Evolutionary conservation across 2,329 filamentous ascomycete species (phyloP), one percentile per base, ranked within the genome.

Genomic region (Pestalotiopsis sp.): DNA sequence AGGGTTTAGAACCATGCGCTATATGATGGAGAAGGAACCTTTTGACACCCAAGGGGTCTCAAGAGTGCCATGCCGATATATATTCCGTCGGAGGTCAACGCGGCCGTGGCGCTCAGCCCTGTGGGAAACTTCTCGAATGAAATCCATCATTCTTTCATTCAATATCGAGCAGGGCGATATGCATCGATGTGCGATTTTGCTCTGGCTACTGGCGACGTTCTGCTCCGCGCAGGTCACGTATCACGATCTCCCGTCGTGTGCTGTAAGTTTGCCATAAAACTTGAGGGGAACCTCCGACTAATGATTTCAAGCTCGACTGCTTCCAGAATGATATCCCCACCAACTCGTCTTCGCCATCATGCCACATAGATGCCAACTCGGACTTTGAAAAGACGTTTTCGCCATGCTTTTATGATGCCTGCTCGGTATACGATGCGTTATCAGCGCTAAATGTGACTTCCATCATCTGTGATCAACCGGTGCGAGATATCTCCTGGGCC

Each of bases 191-290:
- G n/a, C n/a, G 45, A 23, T 52, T 52, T n/a, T 52, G 45, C 45
- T 52, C 45, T 49, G 14, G 20, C 20, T 59, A 59, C 27, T 20
- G 20, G 27, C 57, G 14, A 7, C 57, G 14, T 11, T 36, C 11
- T 13, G 23, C 57, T 5, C 27, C 14, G 57, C 59, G 11, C 59
- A 64, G 20, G 61, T 52, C 41, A 64, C 61, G 11, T 45, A 36
- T 45, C n/a, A 64, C 12, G 61, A 64, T 49, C 36, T 64, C n/a
- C 61, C 61, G 49, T 64, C 61, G 11, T 64, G 61, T 64, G 61
- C 61, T 64, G 61, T 64, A 64, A 25, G 61, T 13, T n/a, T 14
- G 3, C 14, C 17, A 62, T 7, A 39, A 4, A 59, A 23, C 3
- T 31, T 14, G 17, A 38, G 14, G 5, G 14, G 4, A n/a, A 25